phyloP scores from a whole-genome alignment of 352 stramenopile species.

The Pythium vanterpoolii region DNA sequence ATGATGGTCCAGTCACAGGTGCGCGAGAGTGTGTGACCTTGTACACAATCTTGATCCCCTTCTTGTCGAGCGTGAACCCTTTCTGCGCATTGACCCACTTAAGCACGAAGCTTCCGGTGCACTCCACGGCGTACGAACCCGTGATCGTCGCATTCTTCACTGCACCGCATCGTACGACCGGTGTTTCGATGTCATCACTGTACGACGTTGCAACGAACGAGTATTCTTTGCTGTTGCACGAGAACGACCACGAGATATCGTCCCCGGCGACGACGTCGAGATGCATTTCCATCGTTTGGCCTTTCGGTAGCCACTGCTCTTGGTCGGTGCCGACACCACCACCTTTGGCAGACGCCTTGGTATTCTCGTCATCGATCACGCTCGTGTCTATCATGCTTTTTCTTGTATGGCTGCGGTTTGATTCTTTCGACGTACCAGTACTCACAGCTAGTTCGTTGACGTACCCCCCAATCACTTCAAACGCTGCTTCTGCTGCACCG shows the following conservation, averaged over 20 bases:
- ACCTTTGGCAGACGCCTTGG: background rate
- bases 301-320: slow-evolving; percentile 46
- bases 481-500: slow-evolving; percentile 26
- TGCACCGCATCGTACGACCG: slow-evolving; percentile 50
- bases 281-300: slow-evolving; percentile 78
- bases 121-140: slow-evolving; percentile 42
- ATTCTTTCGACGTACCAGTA: slow-evolving; percentile 28
- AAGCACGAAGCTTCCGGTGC: slow-evolving; percentile 70
- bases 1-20: background rate
- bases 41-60: slow-evolving; percentile 60
- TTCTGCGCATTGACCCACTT: slow-evolving; percentile 76
- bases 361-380: slow-evolving; percentile 23
- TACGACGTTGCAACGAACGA: slow-evolving; percentile 62
- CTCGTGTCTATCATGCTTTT: slow-evolving; percentile 38
- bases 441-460: slow-evolving; percentile 40
- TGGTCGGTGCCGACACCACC: slow-evolving; percentile 8
- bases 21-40: slow-evolving; percentile 47
- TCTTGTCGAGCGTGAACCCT: slow-evolving; percentile 54
- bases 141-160: slow-evolving; percentile 66
- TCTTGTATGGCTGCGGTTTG: slow-evolving; percentile 11
- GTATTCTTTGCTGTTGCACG: slow-evolving; percentile 55
- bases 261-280: slow-evolving; percentile 67
- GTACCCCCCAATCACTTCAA: slow-evolving; percentile 56
- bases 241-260: slow-evolving; percentile 59
- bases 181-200: slow-evolving; percentile 44